These are phyloP conservation scores for Xerocomellus amylosporus DNA, from an alignment of 768 basidiomycete genomes.

Conservation along the genomic window DNA sequence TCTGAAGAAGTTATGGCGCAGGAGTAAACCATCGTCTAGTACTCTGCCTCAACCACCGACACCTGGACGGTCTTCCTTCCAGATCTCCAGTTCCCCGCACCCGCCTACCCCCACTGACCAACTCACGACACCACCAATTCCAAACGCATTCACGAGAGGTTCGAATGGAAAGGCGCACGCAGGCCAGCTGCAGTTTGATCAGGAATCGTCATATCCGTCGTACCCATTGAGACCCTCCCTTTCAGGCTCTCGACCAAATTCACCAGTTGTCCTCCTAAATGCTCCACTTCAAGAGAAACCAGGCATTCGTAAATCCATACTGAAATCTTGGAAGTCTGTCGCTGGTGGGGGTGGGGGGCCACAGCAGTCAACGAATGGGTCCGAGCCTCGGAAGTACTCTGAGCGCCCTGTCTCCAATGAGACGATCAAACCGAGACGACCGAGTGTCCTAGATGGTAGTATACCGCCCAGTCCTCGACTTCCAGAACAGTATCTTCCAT, in stretches of 20 bases:
- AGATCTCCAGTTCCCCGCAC: slow-evolving; percentile 22
- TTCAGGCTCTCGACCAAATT: slow-evolving; percentile 31
- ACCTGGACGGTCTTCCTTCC: slow-evolving; percentile 37
- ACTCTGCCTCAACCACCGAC: slow-evolving; percentile 36
- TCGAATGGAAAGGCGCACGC: slow-evolving; percentile 30
- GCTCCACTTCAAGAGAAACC: slow-evolving; percentile 40
- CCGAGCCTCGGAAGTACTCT: slow-evolving; percentile 38
- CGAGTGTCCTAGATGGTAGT: slow-evolving; percentile 44
- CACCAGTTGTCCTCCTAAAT: slow-evolving; percentile 18
- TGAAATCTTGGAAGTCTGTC: slow-evolving; percentile 61
- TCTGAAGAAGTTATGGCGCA: slow-evolving; percentile 77
- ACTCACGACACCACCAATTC: slow-evolving; percentile 26
- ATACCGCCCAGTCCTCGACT: slow-evolving; percentile 65
- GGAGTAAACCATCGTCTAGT: slow-evolving; percentile 49
- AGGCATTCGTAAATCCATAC: slow-evolving; percentile 63
- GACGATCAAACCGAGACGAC: slow-evolving; percentile 41
- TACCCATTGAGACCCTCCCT: slow-evolving; percentile 32
- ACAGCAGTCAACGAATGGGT: slow-evolving; percentile 26
- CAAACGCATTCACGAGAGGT: slow-evolving; percentile 13
- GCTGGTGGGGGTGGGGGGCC: slow-evolving; percentile 33
- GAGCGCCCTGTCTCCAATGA: slow-evolving; percentile 38
- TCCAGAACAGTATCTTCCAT: slow-evolving; percentile 46
- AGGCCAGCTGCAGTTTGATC: slow-evolving; percentile 64
- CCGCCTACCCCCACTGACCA: slow-evolving; percentile 38
- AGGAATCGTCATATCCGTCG: slow-evolving; percentile 54